Evolutionary conservation across 1,139 yeast genomes (phyloP), one percentile per base, ranked within the genome.

Genomic region (Ogataea hybrid): DNA sequence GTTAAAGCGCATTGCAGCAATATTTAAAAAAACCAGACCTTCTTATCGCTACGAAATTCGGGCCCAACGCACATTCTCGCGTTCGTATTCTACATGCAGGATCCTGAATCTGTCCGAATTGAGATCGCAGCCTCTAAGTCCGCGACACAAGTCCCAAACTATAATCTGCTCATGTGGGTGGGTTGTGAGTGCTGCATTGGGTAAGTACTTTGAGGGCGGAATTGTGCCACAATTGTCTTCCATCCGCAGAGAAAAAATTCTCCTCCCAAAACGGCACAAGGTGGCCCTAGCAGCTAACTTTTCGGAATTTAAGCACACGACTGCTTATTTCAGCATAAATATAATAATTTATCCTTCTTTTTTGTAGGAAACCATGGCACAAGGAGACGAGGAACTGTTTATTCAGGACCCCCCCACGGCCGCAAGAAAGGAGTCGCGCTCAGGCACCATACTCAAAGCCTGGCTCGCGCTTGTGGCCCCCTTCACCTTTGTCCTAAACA

Each of bases 401-500:
- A 14, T 32, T 2, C 11, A 10, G 25, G 18, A n/a, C 22, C n/a
- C 18, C 5, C 7, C 29, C 29, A 7, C 9, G 5, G 11, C 15
- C 16, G 17, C 20, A 20, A 10, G 5, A 25, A 15, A 35, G n/a
- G 22, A 23, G 27, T 6, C 9, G 5, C 8, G 17, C 15, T 3
- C 35, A 17, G n/a, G 27, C 25, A 12, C 6, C 6, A 3, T 30
- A 11, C 6, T 41, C 6, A 8, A 39, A 6, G n/a, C 20, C 21
- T 37, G 35, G 35, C 27, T 39, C 25, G 10, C 28, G 16, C 23
- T 46, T 18, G 30, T 41, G 9, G 12, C 32, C 4, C 47, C 46
- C 10, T 41, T 43, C 34, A 28, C 25, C 9, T 37, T 30, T 30
- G 28, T 41, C 5, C 28, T 43, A n/a, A 30, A 29, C 28, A 14